Evolutionary conservation across 768 basidiomycete species (phyloP), one percentile per base, ranked within the genome.

Genomic region (Roridomyces roridus): DNA sequence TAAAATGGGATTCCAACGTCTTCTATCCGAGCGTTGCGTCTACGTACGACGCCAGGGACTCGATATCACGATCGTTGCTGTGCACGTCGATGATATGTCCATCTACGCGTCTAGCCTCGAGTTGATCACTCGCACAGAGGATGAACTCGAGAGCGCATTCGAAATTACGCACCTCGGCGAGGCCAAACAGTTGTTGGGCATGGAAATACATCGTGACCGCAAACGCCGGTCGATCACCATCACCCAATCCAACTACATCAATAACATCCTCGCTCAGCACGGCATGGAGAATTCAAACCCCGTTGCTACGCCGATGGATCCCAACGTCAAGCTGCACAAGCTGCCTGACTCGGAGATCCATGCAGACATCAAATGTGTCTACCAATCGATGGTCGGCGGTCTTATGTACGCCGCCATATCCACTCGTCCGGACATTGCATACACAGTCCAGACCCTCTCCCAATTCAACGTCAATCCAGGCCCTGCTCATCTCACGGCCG

Each of bases 391-490:
- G 46, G 62, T 76, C 23, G 48, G 55, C 34, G 74, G 65, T 28
- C 14, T 41, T 6, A 46, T 55, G 53, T 46, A 46, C n/a, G 20
- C 39, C 6, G 53, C 53, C n/a, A n/a, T n/a, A n/a, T n/a, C n/a
- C n/a, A n/a, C n/a, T n/a, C n/a, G n/a, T n/a, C n/a, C n/a, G n/a
- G 74, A 77, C 61, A 70, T 77, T 45, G 51, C 67, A 0, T 71
- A 61, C 43, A 57, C 72, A 0, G 70, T 76, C 12, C 47, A 55
- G 10, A 36, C 46, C 1, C 65, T 76, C 0, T 51, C 64, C 2
- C 73, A 65, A n/a, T 76, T 69, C 65, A 46, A 55, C 26, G 25
- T 47, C 1, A 70, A 72, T 49, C 73, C 73, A 0, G 64, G 62
- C 3, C 35, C 18, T 0, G 40, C 34, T 0, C 79, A 80, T 57